Base-by-base conservation (phyloP, 2,329 filamentous ascomycete species). In the Exophiala oligosperma region DNA sequence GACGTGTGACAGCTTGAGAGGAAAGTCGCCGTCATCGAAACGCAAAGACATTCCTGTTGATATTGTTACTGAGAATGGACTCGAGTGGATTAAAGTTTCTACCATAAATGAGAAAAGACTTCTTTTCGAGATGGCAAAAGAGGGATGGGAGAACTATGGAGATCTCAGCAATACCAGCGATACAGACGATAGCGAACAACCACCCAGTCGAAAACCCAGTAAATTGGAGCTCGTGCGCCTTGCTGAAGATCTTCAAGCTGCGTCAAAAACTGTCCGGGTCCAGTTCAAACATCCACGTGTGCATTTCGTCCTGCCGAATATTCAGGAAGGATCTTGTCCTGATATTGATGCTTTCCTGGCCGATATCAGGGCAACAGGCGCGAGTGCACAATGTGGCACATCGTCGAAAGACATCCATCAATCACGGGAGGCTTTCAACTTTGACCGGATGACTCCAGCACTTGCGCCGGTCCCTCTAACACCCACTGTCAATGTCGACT, bases 71-170 rank as follows among this genome's bases (percentile, higher is more conserved):
- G 76, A 84, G 56, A 79, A 84, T 68, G 87, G 87, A 9, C 72
- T 79, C 57, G 79, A 85, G 66, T 90, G 87, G 87, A 80, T 86
- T 54, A 89, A 89, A 69, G 81, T 90, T 1, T 88, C 84, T 4
- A 86, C 85, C 3, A 75, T 87, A 24, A 86, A 84, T 0, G 82
- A 87, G 63, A 84, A 79, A 57, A 77, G 86, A 52, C 73, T 90
- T 29, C 72, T 89, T 17, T 87, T 86, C 67, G 87, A 90, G 64
- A 79, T 89, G 62, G 87, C 87, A 2, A 87, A 88, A 69, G 80
- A 85, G 57, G 86, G 87, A 9, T 88, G 84, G 81, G 81, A 84
- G 63, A 72, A 61, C 9, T 64, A 67, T 43, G 59, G 53, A 6
- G 76, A 74, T 55, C 80, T 81, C 47, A 71, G 69, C 4, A 75